phyloP scores from a whole-genome alignment of 78 protist species.

The Monocercomonoides exilis region DNA sequence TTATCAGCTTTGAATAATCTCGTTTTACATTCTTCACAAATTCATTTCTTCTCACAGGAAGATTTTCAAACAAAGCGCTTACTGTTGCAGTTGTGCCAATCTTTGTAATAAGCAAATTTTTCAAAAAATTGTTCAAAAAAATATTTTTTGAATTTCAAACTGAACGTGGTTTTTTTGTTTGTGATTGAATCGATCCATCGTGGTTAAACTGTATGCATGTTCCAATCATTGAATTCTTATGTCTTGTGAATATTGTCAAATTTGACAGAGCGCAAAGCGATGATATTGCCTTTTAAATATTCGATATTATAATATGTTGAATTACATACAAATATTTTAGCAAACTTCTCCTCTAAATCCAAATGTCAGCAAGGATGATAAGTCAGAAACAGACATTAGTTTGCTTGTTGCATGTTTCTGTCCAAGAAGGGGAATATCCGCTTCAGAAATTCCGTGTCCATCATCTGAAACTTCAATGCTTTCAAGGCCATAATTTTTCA shows the following conservation, averaged over 20 bases:
- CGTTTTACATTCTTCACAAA: conserved; percentile 32
- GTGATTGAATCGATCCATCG: background rate
- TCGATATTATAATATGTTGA: background rate
- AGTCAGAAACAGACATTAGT: conserved; percentile 51
- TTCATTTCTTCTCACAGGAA: conserved; percentile 74
- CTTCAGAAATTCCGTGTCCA: conserved; percentile 61
- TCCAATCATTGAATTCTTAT: background rate
- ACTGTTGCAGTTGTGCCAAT: conserved; percentile 69
- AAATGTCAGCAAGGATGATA: conserved; percentile 45
- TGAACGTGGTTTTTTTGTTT: background rate
- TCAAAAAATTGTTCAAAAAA: background rate
- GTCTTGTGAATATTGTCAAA: conserved; percentile 9
- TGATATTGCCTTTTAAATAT: conserved; percentile 50
- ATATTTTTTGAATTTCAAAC: too few species aligned
- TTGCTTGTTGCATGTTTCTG: conserved; percentile 70
- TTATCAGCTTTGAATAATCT: conserved; percentile 37
- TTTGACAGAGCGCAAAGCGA: conserved; percentile 59
- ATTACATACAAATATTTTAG: background rate
- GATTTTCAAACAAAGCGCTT: conserved; percentile 28
- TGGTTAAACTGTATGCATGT: background rate
- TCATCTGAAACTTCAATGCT: conserved; percentile 58
- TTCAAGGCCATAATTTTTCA: conserved; percentile 27
- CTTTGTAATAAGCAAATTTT: background rate
- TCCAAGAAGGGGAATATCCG: conserved; percentile 36
- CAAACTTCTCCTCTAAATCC: conserved; percentile 86